Percentiles rank a stretch among this genome's conserved stretches.
phyloP scores from a whole-genome alignment of 176 grass and related monocot species.

The Themeda triandra region DNA sequence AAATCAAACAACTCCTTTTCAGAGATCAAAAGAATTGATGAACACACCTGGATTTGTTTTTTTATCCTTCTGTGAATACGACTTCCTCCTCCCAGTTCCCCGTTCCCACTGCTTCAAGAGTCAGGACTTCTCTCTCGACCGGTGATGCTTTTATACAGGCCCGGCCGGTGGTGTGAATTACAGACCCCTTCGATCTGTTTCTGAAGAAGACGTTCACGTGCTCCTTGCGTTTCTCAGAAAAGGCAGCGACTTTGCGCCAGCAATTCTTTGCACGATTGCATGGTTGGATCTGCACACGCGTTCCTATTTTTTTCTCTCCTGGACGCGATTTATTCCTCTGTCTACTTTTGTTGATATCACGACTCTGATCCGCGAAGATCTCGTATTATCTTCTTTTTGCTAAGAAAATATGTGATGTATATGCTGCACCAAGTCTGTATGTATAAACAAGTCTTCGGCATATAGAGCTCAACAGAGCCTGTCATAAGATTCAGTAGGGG shows the following conservation, averaged over 20 bases:
- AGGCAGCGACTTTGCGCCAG: not conserved
- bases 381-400: conserved; percentile 8
- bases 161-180: conserved; percentile 24
- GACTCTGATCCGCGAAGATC: conserved; percentile 27
- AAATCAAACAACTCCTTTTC: not conserved
- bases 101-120: not conserved
- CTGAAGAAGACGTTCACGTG: conserved; percentile 31
- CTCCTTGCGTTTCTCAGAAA: conserved; percentile 17
- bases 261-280: conserved; percentile 14
- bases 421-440: not conserved
- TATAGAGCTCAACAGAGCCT: conserved; percentile 15
- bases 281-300: conserved; percentile 32
- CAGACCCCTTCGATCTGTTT: not conserved
- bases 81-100: not conserved
- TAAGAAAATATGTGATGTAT: not conserved
- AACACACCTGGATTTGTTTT: not conserved
- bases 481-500: too few species aligned
- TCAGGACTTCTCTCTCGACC: not conserved
- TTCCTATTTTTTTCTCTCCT: not conserved
- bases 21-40: not conserved
- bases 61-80: not conserved
- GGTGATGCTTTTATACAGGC: conserved; percentile 14
- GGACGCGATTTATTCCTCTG: not conserved
- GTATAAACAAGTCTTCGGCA: not conserved
- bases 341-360: conserved; percentile 30